Evolutionary conservation across 768 basidiomycete species (phyloP).

Genomic region (Tricholoma matsutake): DNA sequence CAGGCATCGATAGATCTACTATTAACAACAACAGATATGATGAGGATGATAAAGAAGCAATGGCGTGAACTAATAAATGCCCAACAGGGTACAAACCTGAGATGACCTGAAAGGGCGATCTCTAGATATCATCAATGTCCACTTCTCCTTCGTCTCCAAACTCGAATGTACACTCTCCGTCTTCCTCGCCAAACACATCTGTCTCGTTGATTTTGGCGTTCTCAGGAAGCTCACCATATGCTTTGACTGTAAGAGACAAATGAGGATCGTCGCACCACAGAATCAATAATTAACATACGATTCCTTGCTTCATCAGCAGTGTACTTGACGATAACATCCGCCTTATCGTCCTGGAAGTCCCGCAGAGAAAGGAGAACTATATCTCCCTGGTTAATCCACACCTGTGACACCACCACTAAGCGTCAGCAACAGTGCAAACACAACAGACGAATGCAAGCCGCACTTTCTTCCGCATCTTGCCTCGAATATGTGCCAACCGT

Average conservation of each 20-base stretch:
- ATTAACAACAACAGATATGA: slow-evolving; percentile 8
- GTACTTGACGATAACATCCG: slow-evolving; percentile 99
- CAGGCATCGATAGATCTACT: slow-evolving; percentile 9
- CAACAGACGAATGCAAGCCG: slow-evolving; percentile 20
- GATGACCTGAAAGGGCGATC: slow-evolving; percentile 4
- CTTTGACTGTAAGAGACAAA: slow-evolving; percentile 63
- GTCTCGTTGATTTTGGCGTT: slow-evolving; percentile 98
- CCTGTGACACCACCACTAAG: slow-evolving; percentile 42
- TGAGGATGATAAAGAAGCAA: neutral
- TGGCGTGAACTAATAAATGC: slow-evolving; percentile 6
- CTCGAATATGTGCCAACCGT: slow-evolving; percentile 94
- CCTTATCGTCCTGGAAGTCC: slow-evolving; percentile 99
- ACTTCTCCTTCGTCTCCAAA: slow-evolving; percentile 87
- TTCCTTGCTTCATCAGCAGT: slow-evolving; percentile 93
- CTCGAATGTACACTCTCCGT: slow-evolving; percentile 86
- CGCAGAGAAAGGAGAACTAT: slow-evolving; percentile 92
- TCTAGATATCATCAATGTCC: slow-evolving; percentile 87
- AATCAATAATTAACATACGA: slow-evolving; percentile 36
- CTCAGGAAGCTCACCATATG: slow-evolving; percentile 96
- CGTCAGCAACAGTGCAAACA: slow-evolving; percentile 6
- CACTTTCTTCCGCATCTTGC: slow-evolving; percentile 99
- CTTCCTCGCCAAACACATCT: slow-evolving; percentile 88
- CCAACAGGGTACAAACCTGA: slow-evolving; percentile 9
- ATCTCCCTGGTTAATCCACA: slow-evolving; percentile 99
- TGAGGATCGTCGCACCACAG: neutral